Conservation (phyloP, 2,329 filamentous ascomycete genomes). For the Penicillium sp. region DNA sequence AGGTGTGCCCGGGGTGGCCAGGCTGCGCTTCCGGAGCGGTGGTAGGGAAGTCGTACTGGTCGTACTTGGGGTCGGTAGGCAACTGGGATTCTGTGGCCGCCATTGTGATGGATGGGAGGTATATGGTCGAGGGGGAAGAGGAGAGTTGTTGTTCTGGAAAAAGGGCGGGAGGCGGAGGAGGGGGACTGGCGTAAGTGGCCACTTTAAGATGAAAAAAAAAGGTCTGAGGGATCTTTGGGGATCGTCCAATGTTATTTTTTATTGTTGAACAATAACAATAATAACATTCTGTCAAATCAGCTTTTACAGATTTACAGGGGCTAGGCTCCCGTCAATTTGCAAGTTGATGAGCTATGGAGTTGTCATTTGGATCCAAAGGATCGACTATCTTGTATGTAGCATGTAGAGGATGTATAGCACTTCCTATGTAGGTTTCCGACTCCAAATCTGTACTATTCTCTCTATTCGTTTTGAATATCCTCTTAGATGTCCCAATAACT, state of each 20-base stretch:
- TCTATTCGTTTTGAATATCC: neutral
- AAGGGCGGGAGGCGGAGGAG: conserved; percentile 23
- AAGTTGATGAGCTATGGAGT: neutral
- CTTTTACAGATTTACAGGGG: neutral
- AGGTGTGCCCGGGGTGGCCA: conserved; percentile 88
- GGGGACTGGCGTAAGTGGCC: conserved; percentile 24
- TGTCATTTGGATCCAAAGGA: neutral
- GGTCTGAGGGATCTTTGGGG: neutral
- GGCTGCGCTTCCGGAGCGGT: conserved; percentile 66
- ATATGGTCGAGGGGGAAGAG: conserved; percentile 9
- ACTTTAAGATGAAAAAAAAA: conserved; percentile 14
- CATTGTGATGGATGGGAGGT: conserved; percentile 29
- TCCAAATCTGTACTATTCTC: neutral
- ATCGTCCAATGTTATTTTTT: neutral
- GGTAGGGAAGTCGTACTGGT: conserved; percentile 90
- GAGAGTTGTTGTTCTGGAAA: conserved; percentile 13
- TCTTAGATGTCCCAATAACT: neutral
- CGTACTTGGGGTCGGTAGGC: conserved; percentile 81
- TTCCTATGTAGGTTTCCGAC: neutral
- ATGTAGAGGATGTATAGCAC: neutral
- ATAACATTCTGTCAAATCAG: neutral
- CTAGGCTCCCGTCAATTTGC: neutral
- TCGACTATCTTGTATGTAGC: neutral
- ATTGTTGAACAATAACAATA: neutral
- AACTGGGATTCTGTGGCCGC: conserved; percentile 35